Conservation (phyloP, 768 basidiomycete genomes). For the Panus rudis region DNA sequence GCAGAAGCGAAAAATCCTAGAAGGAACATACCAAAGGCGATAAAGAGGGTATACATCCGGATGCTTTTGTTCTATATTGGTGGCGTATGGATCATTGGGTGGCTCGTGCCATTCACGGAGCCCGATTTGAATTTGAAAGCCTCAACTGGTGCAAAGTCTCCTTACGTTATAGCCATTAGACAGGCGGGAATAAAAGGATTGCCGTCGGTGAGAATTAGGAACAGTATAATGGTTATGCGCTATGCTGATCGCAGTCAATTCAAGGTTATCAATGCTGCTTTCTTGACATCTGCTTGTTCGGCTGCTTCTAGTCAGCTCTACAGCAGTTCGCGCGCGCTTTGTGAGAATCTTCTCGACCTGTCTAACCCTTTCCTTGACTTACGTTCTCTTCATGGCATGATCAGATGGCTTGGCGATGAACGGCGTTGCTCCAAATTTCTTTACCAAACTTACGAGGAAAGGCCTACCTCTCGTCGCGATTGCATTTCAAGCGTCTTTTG, state of each 20-base stretch:
- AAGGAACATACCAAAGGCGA: slow-evolving; percentile 51
- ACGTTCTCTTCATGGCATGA: background rate
- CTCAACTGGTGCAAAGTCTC: slow-evolving; percentile 59
- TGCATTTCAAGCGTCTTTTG: slow-evolving; percentile 59
- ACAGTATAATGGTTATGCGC: no score
- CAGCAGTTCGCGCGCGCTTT: slow-evolving; percentile 82
- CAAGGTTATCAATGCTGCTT: slow-evolving; percentile 73
- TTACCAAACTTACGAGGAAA: slow-evolving; percentile 55
- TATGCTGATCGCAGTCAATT: background rate
- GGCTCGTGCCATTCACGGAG: slow-evolving; percentile 74
- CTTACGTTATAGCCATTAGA: slow-evolving; percentile 88
- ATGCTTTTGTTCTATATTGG: slow-evolving; percentile 61
- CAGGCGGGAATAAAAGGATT: slow-evolving; percentile 81
- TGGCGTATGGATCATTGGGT: slow-evolving; percentile 70
- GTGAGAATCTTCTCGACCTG: slow-evolving; percentile 35
- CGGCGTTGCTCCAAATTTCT: slow-evolving; percentile 79
- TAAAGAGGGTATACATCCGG: slow-evolving; percentile 60
- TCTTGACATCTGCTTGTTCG: slow-evolving; percentile 89
- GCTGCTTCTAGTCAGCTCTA: slow-evolving; percentile 87
- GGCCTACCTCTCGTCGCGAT: slow-evolving; percentile 79
- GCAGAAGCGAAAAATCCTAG: slow-evolving; percentile 90
- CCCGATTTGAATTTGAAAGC: slow-evolving; percentile 40
- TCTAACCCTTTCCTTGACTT: background rate
- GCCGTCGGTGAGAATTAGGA: slow-evolving; percentile 43
- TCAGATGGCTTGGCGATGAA: slow-evolving; percentile 72